Percentiles rank a stretch among this genome's conserved stretches.
Evolutionary conservation across 1,284 basidiomycete genomes (phyloP).

Genomic region (Ustilago cynodontis): DNA sequence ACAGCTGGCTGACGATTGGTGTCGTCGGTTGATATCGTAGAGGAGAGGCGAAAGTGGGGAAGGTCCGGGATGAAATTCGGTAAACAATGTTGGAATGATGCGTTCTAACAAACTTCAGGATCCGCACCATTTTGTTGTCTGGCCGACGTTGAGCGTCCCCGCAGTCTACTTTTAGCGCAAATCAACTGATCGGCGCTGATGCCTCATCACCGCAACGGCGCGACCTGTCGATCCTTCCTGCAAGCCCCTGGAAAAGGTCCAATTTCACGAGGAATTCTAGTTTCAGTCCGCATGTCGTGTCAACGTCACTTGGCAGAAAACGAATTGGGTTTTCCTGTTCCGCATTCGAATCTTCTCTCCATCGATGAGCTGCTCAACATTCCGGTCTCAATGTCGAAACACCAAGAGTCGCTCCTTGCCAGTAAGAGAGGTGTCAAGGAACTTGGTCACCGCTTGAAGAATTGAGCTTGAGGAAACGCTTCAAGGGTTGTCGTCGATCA

Average conservation of each 20-base stretch:
- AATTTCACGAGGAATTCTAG: slow-evolving; percentile 3
- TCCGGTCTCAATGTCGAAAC: background rate
- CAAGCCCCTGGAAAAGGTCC: background rate
- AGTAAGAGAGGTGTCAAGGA: background rate
- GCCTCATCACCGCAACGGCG: background rate
- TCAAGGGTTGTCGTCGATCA: slow-evolving; percentile 18
- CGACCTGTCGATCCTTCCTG: background rate
- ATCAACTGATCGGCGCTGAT: too few relatives aligned
- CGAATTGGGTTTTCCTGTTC: background rate
- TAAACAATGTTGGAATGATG: background rate
- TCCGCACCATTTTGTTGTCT: background rate
- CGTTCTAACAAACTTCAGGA: background rate
- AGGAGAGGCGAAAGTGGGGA: background rate
- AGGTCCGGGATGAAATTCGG: background rate
- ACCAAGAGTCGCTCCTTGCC: too few relatives aligned
- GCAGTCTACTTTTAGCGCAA: slow-evolving; percentile 1
- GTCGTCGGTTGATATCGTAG: background rate
- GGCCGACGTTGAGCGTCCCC: background rate
- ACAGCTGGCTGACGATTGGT: background rate
- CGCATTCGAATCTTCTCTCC: background rate
- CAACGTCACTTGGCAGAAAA: slow-evolving; percentile 30
- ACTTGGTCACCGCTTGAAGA: background rate
- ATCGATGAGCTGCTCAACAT: background rate
- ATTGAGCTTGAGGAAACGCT: background rate
- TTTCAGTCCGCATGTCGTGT: slow-evolving; percentile 3